Base-by-base conservation (phyloP, 768 basidiomycete genomes). In the Punctularia strigosozonata region DNA sequence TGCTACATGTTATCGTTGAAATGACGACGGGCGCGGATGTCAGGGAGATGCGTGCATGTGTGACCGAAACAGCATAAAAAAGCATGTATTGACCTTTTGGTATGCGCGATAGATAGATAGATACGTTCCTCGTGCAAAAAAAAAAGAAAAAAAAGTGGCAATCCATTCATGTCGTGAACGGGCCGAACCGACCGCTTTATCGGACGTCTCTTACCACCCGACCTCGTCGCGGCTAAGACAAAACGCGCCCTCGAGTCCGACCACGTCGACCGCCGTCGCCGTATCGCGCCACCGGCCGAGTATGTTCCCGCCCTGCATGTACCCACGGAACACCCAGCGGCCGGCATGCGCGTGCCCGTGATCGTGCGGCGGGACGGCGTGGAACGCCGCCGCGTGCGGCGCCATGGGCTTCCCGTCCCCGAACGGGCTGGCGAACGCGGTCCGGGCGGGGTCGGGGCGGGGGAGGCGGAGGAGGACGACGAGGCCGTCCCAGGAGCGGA, bases 211-310 rank as follows among this genome's bases (percentile, higher is more conserved):
- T 19, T 48, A 43, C 54, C 56, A 37, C 49, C 56, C 48, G 59
- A 61, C 43, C 57, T 58, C 25, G 68, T 59, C 25, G 65, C 61
- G 47, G n/a, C n/a, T n/a, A n/a, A n/a, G n/a, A n/a, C n/a, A n/a
- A n/a, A 73, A 75, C 21, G 62, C 59, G 31, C 73, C 69, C 52
- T 69, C 69, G 26, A 38, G 37, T 60, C 73, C 72, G n/a, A 62
- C 48, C 18, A 50, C 48, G 37, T 61, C 51, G 14, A 53, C 48
- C 19, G 53, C 50, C 1, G 65, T 73, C 28, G 55, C 53, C 17
- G 66, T 71, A 42, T 71, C 71, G 38, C 73, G 64, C 73, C 73
- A 73, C 17, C 69, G 60, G 25, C 73, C 73, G 25, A 70, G 69
- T 26, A 75, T 55, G 50, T 66, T 73, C 21, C 56, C 52, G 45